These are phyloP conservation scores for Abelmoschus esculentus DNA, from an alignment of 345 rosid genomes.

Conservation along the genomic window DNA sequence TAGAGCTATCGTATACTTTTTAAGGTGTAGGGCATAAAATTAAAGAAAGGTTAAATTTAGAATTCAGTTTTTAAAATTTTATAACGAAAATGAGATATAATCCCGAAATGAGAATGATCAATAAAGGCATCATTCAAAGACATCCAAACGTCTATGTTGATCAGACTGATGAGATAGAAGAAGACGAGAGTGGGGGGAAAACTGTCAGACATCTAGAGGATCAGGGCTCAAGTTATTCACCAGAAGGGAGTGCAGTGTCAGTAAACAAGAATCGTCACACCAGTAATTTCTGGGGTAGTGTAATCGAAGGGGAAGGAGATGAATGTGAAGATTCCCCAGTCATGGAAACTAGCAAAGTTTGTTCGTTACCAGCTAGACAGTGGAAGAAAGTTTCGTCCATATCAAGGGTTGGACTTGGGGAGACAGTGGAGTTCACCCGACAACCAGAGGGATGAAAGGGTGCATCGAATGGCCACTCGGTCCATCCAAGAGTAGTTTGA, in stretches of 20 bases:
- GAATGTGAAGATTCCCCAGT: slow-evolving; percentile 42
- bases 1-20: too few relatives aligned
- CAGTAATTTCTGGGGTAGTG: slow-evolving; percentile 48
- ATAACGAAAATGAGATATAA: too few relatives aligned
- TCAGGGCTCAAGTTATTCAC: slow-evolving; percentile 70
- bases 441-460: slow-evolving; percentile 76
- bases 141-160: slow-evolving; percentile 22
- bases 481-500: slow-evolving; percentile 68
- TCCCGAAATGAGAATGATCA: slow-evolving; percentile 32
- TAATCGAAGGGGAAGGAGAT: slow-evolving; percentile 49
- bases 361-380: slow-evolving; percentile 42
- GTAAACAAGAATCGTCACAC: slow-evolving; percentile 34
- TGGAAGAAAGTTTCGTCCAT: slow-evolving; percentile 61
- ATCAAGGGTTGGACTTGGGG: slow-evolving; percentile 31
- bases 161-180: slow-evolving; percentile 49
- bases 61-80: too few relatives aligned
- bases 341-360: slow-evolving; percentile 58
- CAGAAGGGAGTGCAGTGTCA: slow-evolving; percentile 50
- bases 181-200: slow-evolving; percentile 97
- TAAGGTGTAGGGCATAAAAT: too few relatives aligned
- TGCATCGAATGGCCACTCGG: slow-evolving; percentile 95
- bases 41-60: too few relatives aligned
- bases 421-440: slow-evolving; percentile 88
- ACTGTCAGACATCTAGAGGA: slow-evolving; percentile 82
- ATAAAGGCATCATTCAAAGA: slow-evolving; percentile 22